Evolutionary conservation across 768 basidiomycete species (phyloP), one percentile per base, ranked within the genome.

Genomic region (Mycena venus): DNA sequence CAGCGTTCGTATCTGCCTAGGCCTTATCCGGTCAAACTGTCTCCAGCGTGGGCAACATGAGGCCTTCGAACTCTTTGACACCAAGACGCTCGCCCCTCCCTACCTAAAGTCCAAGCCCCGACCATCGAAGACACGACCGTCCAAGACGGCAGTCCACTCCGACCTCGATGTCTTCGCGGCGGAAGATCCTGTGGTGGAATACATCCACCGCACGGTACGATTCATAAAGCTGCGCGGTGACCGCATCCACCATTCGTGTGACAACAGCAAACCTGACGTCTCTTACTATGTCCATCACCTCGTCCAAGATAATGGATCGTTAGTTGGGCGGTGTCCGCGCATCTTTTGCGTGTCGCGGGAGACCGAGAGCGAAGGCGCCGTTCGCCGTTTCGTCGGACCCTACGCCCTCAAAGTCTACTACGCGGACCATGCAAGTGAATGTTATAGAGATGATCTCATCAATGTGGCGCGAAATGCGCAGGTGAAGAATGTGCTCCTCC

Each of bases 31-130:
- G 17, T 58, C 63, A 17, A 72, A n/a, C 32, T n/a, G 38, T 21
- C 19, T 72, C 56, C 62, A 72, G 70, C 70, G 70, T 34, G 70
- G 70, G 40, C 69, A 32, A 58, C 70, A 72, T 31, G 55, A 65
- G 12, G 70, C 55, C 7, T 72, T 72, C 42, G 23, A 72, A 17
- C 70, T 72, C 8, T 9, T 8, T 59, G 23, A 23, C 4, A 40
- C 34, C 23, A 72, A 34, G 42, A 65, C 40, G 3, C 49, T 60
- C 32, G 68, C 7, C 34, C 58, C 58, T 61, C 44, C 42, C 58
- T 58, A 69, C 47, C 68, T 69, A 10, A 27, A 49, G 56, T 47
- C 56, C 55, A 44, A 58, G 15, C 8, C 5, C 9, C 25, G 23
- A 3, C 17, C 19, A 15, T n/a, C 47, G 5, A 42, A 62, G 40